These are phyloP conservation scores for Claviceps monticola DNA, from an alignment of 2,329 filamentous ascomycete genomes.

Conservation along the genomic window DNA sequence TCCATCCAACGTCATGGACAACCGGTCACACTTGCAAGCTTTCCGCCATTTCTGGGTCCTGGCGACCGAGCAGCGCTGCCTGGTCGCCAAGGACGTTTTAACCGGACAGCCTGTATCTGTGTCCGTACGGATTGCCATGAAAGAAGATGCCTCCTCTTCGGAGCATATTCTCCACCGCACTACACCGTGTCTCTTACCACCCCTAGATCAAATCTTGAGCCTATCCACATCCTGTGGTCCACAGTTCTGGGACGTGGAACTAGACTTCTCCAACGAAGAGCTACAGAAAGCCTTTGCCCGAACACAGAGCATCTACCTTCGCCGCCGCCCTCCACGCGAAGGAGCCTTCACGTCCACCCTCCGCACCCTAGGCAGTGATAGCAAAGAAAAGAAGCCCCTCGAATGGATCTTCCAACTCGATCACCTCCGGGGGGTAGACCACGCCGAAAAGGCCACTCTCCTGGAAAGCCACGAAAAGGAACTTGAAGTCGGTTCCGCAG, in stretches of 20 bases:
- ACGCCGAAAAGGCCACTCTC: constrained; percentile 53
- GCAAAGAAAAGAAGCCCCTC: constrained; percentile 33
- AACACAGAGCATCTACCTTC: constrained; percentile 62
- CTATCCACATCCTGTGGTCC: constrained; percentile 48
- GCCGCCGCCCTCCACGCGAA: constrained; percentile 54
- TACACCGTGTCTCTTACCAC: constrained; percentile 49
- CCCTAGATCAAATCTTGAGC: constrained; percentile 46
- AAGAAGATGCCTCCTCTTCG: constrained; percentile 20
- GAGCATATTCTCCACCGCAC: constrained; percentile 27
- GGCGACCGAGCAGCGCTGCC: constrained; percentile 76
- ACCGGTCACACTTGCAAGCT: constrained; percentile 86
- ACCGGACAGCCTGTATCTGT: constrained; percentile 67
- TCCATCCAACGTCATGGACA: constrained; percentile 79
- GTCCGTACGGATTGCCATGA: constrained; percentile 53
- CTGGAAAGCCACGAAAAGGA: constrained; percentile 38
- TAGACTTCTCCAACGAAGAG: constrained; percentile 56
- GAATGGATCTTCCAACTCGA: constrained; percentile 62
- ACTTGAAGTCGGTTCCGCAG: constrained; percentile 33
- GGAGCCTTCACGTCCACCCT: constrained; percentile 61
- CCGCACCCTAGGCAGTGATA: constrained; percentile 47
- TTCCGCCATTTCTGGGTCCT: constrained; percentile 97
- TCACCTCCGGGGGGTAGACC: constrained; percentile 38
- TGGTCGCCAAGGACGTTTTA: constrained; percentile 76
- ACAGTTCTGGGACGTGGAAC: constrained; percentile 66
- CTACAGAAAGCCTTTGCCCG: constrained; percentile 48